Base-by-base conservation (phyloP, 352 stramenopile species). In the Phytophthora pini region DNA sequence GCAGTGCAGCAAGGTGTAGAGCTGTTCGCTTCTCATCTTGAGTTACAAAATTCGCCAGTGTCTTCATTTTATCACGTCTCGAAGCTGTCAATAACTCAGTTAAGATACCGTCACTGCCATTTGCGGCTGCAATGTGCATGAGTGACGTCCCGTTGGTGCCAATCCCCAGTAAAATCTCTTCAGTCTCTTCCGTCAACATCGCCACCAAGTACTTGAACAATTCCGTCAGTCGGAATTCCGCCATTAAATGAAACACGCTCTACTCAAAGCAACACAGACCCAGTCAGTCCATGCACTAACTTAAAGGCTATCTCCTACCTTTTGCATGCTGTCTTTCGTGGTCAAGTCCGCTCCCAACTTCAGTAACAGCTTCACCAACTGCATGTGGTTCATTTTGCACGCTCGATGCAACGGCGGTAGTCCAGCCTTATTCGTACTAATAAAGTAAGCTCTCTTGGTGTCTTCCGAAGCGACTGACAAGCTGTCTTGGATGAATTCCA, bases 401-500 rank as follows among this genome's bases (percentile, higher is more conserved):
- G 80, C 80, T 2, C 72, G 80, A 67, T 88, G 82, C 56, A 91
- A 45, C 4, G 82, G 82, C 5, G 82, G 82, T n/a, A 83, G 65
- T 0, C 80, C 78, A 8, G 74, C 77, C 9, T 74, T 76, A 56
- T 84, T 84, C 3, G 53, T 65, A 13, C 70, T 79, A 1, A 49
- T 17, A 43, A 91, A 80, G 20, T 84, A 88, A 22, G 70, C 61
- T 15, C 38, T 36, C 15, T 68, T 74, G 2, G 29, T 31, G 1
- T 65, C 34, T 8, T 58, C 26, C 3, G 68, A 55, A 0, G 68
- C 65, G 1, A 67, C 59, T 0, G 68, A 77, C 0, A 89, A 65
- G 26, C 59, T 82, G 13, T 52, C 55, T 3, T 62, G 34, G 8
- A 90, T 38, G 41, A 67, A 91, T 40, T 81, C 74, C 26, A 72